Evolutionary conservation across 352 stramenopile genomes (phyloP).

Genomic region (Phytopythium mirpurense): DNA sequence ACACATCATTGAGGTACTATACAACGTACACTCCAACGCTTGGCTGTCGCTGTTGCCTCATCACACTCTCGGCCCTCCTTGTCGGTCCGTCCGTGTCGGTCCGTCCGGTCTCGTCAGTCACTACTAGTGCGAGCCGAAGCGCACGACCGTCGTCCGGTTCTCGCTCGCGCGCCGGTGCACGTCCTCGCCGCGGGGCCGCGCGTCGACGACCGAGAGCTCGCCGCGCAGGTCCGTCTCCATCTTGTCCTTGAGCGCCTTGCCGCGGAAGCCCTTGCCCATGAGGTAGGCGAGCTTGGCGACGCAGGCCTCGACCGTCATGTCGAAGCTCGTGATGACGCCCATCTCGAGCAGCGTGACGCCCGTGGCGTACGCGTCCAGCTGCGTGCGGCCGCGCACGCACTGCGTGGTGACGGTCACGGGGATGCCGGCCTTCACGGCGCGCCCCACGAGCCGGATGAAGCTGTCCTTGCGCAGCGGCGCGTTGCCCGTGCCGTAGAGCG

Average conservation of each 20-base stretch:
- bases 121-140: slow-evolving; percentile 58
- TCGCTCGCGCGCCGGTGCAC: slow-evolving; percentile 50
- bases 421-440: slow-evolving; percentile 75
- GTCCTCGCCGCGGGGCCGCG: slow-evolving; percentile 55
- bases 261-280: slow-evolving; percentile 84
- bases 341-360: slow-evolving; percentile 85
- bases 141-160: slow-evolving; percentile 74
- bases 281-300: slow-evolving; percentile 94
- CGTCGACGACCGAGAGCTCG: slow-evolving; percentile 74
- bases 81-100: background rate
- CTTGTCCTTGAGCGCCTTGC: slow-evolving; percentile 61
- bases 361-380: slow-evolving; percentile 92
- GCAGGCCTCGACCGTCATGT: slow-evolving; percentile 96
- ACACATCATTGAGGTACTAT: too few species aligned
- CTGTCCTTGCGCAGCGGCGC: slow-evolving; percentile 84
- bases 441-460: slow-evolving; percentile 85
- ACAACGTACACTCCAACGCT: too few species aligned
- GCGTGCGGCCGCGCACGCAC: slow-evolving; percentile 90
- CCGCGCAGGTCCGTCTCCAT: slow-evolving; percentile 84
- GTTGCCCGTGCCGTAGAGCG: slow-evolving; percentile 96
- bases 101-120: background rate
- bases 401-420: slow-evolving; percentile 93
- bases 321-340: slow-evolving; percentile 92
- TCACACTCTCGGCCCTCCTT: too few species aligned
- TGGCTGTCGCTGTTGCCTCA: too few species aligned